Evolutionary conservation across 768 basidiomycete species (phyloP).

Genomic region (Cyclocybe aegerita): DNA sequence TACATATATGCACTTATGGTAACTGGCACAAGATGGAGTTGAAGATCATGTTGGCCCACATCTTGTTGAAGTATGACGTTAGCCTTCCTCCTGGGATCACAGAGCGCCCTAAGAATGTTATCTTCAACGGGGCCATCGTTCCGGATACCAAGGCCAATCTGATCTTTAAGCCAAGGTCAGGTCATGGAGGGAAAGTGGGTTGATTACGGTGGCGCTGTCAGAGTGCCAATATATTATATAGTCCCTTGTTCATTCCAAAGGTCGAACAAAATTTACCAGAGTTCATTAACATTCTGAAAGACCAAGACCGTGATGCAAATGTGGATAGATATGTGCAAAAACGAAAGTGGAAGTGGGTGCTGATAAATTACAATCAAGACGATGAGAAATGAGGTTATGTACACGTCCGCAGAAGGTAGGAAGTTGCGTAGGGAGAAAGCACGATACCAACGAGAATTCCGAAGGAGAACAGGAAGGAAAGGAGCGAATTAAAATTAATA

Average conservation of each 20-base stretch:
- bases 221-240: no score
- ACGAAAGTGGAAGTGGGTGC: slow-evolving; percentile 7
- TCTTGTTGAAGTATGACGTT: slow-evolving; percentile 34
- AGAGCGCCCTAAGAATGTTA: slow-evolving; percentile 26
- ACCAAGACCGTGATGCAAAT: slow-evolving; percentile 1
- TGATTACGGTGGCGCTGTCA: not conserved
- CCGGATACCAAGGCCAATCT: slow-evolving; percentile 31
- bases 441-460: slow-evolving; percentile 4
- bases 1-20: not conserved
- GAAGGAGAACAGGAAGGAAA: slow-evolving; percentile 12
- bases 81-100: slow-evolving; percentile 22
- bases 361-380: slow-evolving; percentile 21
- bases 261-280: no score
- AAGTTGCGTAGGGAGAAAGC: slow-evolving; percentile 17
- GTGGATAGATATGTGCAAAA: slow-evolving; percentile 15
- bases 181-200: slow-evolving; percentile 1
- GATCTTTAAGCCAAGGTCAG: slow-evolving; percentile 24
- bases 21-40: slow-evolving; percentile 28
- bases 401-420: slow-evolving; percentile 19
- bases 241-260: no score
- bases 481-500: slow-evolving; percentile 2
- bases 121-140: slow-evolving; percentile 33
- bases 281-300: not conserved
- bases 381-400: slow-evolving; percentile 15
- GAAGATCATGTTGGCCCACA: slow-evolving; percentile 35